Percentiles rank a stretch among this genome's conserved stretches.
Evolutionary conservation across 306 rosid species (phyloP).

Genomic region (Cucumis hystrix): DNA sequence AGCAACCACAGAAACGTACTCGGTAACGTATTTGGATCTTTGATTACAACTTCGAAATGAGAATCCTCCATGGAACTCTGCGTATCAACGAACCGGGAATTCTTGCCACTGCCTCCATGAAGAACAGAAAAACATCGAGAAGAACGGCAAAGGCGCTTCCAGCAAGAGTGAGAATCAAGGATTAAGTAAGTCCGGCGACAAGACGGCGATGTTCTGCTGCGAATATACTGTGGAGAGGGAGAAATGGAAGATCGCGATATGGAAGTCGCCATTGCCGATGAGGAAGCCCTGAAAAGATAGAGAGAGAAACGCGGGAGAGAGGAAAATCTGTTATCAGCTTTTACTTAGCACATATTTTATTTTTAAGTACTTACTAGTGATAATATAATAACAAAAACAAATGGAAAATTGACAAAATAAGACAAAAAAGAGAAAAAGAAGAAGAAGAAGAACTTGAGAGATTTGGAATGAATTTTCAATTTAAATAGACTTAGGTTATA

Average conservation of each 20-base stretch:
- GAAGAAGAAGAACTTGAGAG: no score
- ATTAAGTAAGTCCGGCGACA: not conserved
- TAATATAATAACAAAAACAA: not conserved
- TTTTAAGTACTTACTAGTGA: not conserved
- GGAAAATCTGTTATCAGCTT: not conserved
- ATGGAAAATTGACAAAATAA: no score
- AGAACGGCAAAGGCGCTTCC: conserved; percentile 23
- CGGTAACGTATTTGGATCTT: conserved; percentile 50
- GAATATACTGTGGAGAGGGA: not conserved
- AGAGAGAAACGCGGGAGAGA: not conserved
- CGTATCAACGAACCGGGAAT: conserved; percentile 16
- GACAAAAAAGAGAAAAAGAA: no score
- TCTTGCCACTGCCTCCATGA: conserved; percentile 11
- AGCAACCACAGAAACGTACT: conserved; percentile 16
- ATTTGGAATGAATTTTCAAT: no score
- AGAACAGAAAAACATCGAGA: conserved; percentile 18
- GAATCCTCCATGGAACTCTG: conserved; percentile 10
- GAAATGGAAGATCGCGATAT: conserved; percentile 11
- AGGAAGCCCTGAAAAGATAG: not conserved
- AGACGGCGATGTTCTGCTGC: not conserved
- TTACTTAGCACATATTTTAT: not conserved
- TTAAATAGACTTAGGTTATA: no score
- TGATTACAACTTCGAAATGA: conserved; percentile 26
- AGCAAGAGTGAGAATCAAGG: conserved; percentile 1
- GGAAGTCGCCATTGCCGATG: conserved; percentile 17